A percentile compares a stretch with the other conserved stretches of the same genome.
phyloP scores from a whole-genome alignment of 1,139 yeast genomes.

The Lodderomyces margitis region DNA sequence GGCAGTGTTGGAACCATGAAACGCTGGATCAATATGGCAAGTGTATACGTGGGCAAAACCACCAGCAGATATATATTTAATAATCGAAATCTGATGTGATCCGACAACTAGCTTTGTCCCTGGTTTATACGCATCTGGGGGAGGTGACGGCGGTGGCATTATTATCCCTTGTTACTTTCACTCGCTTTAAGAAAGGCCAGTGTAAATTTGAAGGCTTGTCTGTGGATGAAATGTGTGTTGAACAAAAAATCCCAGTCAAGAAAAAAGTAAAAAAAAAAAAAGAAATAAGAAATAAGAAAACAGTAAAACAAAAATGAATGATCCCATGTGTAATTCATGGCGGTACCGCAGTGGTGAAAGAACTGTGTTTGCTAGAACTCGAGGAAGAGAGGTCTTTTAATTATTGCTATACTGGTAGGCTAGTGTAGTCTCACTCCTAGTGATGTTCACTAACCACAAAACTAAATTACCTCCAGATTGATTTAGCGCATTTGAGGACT shows the following conservation, averaged over 20 bases:
- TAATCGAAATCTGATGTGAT: conserved; percentile 54
- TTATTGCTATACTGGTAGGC: neutral
- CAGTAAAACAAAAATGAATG: neutral
- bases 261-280: neutral
- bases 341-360: no score
- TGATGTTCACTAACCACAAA: no score
- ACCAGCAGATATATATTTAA: conserved; percentile 65
- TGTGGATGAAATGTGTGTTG: neutral
- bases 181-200: neutral
- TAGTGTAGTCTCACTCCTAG: no score
- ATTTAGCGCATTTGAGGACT: neutral
- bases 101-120: conserved; percentile 68
- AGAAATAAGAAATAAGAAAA: neutral
- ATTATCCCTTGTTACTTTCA: no score
- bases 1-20: conserved; percentile 47
- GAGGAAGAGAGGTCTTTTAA: neutral
- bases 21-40: conserved; percentile 55
- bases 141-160: conserved; percentile 19
- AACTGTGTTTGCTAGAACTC: no score
- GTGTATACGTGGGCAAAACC: conserved; percentile 81
- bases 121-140: conserved; percentile 58
- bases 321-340: neutral
- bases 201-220: neutral
- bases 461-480: no score
- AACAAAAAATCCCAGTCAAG: neutral